Percentiles rank a stretch among this genome's conserved stretches.
Evolutionary conservation across 2,329 filamentous ascomycete genomes (phyloP).

Genomic region (Didymella exigua): DNA sequence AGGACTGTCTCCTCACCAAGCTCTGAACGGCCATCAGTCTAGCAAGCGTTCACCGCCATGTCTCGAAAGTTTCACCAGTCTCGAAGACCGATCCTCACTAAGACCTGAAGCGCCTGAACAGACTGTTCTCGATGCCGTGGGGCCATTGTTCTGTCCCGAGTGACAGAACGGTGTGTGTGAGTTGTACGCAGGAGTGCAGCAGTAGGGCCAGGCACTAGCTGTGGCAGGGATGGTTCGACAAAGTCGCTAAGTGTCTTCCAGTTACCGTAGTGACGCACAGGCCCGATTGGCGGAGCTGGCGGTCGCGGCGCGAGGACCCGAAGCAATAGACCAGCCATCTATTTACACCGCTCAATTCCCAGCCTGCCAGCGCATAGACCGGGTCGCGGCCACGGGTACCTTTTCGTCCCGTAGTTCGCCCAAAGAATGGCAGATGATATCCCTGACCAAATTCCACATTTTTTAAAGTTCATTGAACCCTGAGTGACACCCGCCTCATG

Average conservation of each 20-base stretch:
- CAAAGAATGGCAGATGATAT: slow-evolving; percentile 12
- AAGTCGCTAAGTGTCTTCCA: slow-evolving; percentile 1
- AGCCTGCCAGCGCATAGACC: slow-evolving; percentile 32
- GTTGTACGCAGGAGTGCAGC: slow-evolving; percentile 15
- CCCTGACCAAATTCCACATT: slow-evolving; percentile 15
- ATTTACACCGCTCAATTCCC: slow-evolving; percentile 4
- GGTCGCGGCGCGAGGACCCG: neutral
- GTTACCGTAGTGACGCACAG: neutral
- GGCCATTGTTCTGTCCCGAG: slow-evolving; percentile 6
- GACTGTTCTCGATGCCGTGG: slow-evolving; percentile 15
- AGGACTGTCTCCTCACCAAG: neutral
- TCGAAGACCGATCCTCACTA: slow-evolving; percentile 1
- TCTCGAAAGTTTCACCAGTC: slow-evolving; percentile 1
- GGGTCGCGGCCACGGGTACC: neutral
- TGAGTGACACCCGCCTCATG: slow-evolving; percentile 20
- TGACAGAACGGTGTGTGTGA: slow-evolving; percentile 18
- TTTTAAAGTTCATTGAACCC: slow-evolving; percentile 22
- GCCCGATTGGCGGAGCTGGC: neutral
- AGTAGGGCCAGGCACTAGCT: slow-evolving; percentile 10
- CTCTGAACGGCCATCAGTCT: slow-evolving; percentile 9
- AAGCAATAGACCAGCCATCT: neutral
- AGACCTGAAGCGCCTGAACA: slow-evolving; percentile 1
- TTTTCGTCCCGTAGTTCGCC: slow-evolving; percentile 16
- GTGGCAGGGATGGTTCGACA: slow-evolving; percentile 14
- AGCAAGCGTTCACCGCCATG: slow-evolving; percentile 12